These are phyloP conservation scores for Cerrena zonata DNA, from an alignment of 1,284 basidiomycete species.

Conservation along the genomic window DNA sequence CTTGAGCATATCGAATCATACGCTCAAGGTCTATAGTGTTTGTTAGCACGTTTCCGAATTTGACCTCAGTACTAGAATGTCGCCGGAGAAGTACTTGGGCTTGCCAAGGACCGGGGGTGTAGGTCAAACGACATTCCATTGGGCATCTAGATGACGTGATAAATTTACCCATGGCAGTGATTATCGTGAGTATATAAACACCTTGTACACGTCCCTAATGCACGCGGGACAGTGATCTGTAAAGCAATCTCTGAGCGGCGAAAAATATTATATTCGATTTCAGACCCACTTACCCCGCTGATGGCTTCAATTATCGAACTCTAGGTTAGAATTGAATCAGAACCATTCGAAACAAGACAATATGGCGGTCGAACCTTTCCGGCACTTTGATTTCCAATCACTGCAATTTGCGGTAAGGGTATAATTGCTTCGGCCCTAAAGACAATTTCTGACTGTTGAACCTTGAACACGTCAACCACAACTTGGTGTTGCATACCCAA, in stretches of 20 bases:
- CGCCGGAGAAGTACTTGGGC: slow-evolving; percentile 53
- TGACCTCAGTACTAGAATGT: slow-evolving; percentile 37
- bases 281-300: slow-evolving; percentile 43
- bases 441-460: no score
- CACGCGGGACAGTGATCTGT: slow-evolving; percentile 58
- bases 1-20: slow-evolving; percentile 62
- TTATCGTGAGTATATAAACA: slow-evolving; percentile 4
- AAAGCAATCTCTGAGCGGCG: no score
- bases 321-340: slow-evolving; percentile 1
- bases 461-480: no score
- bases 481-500: slow-evolving; percentile 10
- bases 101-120: slow-evolving; percentile 45
- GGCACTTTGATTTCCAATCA: slow-evolving; percentile 39
- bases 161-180: background rate
- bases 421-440: slow-evolving; percentile 56
- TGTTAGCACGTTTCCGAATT: slow-evolving; percentile 50
- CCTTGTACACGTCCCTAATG: slow-evolving; percentile 64
- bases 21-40: slow-evolving; percentile 55
- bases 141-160: slow-evolving; percentile 49
- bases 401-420: slow-evolving; percentile 64
- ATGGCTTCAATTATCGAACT: slow-evolving; percentile 66
- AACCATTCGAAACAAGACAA: background rate
- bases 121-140: slow-evolving; percentile 58
- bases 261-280: background rate
- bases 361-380: slow-evolving; percentile 47